Percentiles rank a stretch among this genome's conserved stretches.
These are phyloP conservation scores for Sclerotinia spermophila DNA, from an alignment of 2,329 filamentous ascomycete species.

Conservation along the genomic window DNA sequence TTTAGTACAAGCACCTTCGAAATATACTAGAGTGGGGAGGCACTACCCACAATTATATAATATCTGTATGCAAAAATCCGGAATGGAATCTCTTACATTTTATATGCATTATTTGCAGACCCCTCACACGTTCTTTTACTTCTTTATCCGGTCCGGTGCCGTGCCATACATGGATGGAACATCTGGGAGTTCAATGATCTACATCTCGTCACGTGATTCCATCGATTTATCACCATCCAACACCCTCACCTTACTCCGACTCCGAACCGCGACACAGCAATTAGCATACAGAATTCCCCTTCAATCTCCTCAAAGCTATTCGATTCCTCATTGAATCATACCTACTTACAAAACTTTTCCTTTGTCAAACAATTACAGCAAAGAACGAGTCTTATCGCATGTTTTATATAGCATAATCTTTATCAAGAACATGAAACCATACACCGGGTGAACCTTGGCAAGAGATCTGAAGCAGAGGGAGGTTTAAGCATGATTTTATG, in stretches of 20 bases:
- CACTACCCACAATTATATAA: too few species aligned
- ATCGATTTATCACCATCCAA: background rate
- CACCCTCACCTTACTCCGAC: background rate
- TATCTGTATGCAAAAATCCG: background rate
- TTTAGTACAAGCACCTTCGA: too few species aligned
- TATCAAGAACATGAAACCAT: background rate
- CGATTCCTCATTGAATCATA: background rate
- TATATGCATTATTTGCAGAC: background rate
- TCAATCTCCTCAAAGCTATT: background rate
- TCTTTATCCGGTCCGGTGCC: background rate
- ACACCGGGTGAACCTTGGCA: background rate
- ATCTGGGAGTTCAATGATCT: background rate
- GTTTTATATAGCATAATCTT: background rate
- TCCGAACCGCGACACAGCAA: background rate
- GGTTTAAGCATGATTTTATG: background rate
- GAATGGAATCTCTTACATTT: background rate
- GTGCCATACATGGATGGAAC: background rate
- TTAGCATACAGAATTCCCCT: background rate
- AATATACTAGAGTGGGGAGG: too few species aligned
- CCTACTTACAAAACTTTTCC: background rate
- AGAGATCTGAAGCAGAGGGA: slow-evolving; percentile 1
- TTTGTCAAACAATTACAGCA: background rate
- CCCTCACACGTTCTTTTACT: background rate
- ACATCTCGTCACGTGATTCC: background rate
- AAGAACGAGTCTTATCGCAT: background rate